Percentiles rank a stretch among this genome's conserved stretches.
Conservation (phyloP, 768 basidiomycete species). For the Mycena polygramma region DNA sequence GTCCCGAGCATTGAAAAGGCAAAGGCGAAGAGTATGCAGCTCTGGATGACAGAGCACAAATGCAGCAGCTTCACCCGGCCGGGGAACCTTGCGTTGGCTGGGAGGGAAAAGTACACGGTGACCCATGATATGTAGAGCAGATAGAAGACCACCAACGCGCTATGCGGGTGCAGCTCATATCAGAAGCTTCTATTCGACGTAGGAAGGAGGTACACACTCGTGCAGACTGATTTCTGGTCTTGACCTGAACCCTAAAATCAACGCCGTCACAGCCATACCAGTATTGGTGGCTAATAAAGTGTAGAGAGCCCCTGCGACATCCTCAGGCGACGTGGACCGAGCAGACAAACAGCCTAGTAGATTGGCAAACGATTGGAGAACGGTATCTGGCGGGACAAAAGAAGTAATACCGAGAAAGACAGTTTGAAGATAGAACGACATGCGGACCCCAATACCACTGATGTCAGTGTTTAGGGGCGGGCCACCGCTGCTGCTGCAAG, state of each 20-base stretch:
- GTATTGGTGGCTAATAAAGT: constrained; percentile 40
- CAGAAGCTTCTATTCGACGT: background rate
- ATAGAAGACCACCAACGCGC: constrained; percentile 39
- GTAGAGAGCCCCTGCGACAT: constrained; percentile 36
- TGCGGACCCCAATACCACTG: constrained; percentile 37
- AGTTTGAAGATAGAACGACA: constrained; percentile 40
- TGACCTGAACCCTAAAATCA: constrained; percentile 38
- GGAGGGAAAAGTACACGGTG: constrained; percentile 2
- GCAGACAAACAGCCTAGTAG: constrained; percentile 39
- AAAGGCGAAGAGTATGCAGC: constrained; percentile 34
- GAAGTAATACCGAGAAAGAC: constrained; percentile 26
- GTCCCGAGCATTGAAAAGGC: constrained; percentile 29
- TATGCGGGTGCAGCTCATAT: background rate
- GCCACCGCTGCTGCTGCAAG: constrained; percentile 7
- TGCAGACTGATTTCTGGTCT: constrained; percentile 39
- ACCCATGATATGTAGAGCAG: constrained; percentile 13
- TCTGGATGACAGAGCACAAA: constrained; percentile 34
- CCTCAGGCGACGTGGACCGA: constrained; percentile 30
- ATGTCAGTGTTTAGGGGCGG: constrained; percentile 36
- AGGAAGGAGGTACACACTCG: constrained; percentile 28
- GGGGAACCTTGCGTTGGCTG: background rate
- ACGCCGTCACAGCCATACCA: constrained; percentile 37
- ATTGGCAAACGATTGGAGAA: background rate
- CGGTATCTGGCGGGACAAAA: background rate
- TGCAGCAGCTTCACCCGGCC: constrained; percentile 4